phyloP scores from a whole-genome alignment of 2,329 filamentous ascomycete species.

The Colletotrichum abscissum region DNA sequence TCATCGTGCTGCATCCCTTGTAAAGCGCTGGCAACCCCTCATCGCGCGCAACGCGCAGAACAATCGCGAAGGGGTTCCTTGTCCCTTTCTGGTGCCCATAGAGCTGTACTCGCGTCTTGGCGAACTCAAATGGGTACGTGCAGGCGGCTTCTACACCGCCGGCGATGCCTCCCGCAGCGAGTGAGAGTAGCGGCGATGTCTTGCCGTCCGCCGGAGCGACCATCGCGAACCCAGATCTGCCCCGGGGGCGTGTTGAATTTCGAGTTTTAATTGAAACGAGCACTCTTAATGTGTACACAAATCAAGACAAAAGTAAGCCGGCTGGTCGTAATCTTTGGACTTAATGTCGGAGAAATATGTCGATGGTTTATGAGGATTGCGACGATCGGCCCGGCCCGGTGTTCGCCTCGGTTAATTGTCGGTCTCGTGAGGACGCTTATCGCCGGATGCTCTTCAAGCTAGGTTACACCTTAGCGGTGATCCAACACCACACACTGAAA shows the following conservation, averaged over 20 bases:
- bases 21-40: slow-evolving; percentile 15
- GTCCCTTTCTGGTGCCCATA: slow-evolving; percentile 22
- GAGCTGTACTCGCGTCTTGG: slow-evolving; percentile 25
- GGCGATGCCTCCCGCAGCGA: slow-evolving; percentile 17
- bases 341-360: neutral
- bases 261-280: neutral
- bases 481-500: neutral
- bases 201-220: slow-evolving; percentile 17
- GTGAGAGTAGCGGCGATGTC: slow-evolving; percentile 16
- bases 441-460: neutral
- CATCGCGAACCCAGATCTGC: neutral
- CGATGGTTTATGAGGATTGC: neutral
- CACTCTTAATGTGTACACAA: neutral
- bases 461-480: neutral
- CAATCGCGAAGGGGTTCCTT: slow-evolving; percentile 16
- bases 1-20: slow-evolving; percentile 30
- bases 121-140: slow-evolving; percentile 27
- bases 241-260: no score
- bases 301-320: neutral
- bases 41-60: slow-evolving; percentile 20
- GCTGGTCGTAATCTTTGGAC: neutral
- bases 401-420: neutral
- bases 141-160: slow-evolving; percentile 25
- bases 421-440: neutral
- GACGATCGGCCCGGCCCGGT: neutral